Percentiles rank a stretch among this genome's conserved stretches.
phyloP scores from a whole-genome alignment of 768 basidiomycete genomes.

The Cystofilobasidium bisporidii region DNA sequence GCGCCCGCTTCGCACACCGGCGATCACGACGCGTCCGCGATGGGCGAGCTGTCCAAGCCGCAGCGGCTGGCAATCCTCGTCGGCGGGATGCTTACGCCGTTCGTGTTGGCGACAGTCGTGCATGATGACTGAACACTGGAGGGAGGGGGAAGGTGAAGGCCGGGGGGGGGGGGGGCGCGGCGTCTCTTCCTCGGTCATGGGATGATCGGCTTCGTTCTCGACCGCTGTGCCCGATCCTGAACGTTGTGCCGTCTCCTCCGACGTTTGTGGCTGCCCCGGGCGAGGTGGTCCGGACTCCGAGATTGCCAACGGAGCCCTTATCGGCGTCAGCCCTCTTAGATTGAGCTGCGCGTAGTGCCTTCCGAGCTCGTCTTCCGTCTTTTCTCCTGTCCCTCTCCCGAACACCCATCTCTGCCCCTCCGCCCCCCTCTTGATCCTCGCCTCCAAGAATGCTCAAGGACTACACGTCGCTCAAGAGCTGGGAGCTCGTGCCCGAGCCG shows the following conservation, averaged over 20 bases:
- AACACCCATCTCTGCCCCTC: not conserved
- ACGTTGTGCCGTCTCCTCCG: too few relatives aligned
- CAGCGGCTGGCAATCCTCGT: constrained; percentile 51
- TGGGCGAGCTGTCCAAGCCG: constrained; percentile 40
- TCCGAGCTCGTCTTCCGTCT: too few relatives aligned
- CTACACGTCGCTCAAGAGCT: not conserved
- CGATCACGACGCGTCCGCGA: constrained; percentile 41
- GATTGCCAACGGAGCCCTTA: too few relatives aligned
- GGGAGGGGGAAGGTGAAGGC: too few relatives aligned
- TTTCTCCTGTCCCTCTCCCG: not conserved
- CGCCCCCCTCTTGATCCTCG: not conserved
- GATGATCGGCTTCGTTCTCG: too few relatives aligned
- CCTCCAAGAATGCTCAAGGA: not conserved
- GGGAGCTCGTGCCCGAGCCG: constrained; percentile 6
- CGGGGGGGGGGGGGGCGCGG: too few relatives aligned
- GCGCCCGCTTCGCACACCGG: constrained; percentile 25
- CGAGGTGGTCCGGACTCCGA: too few relatives aligned
- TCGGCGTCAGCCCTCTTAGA: too few relatives aligned
- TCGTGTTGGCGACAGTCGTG: constrained; percentile 45
- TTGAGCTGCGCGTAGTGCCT: too few relatives aligned
- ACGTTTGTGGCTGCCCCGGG: too few relatives aligned
- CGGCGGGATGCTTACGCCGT: constrained; percentile 62
- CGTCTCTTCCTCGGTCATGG: too few relatives aligned
- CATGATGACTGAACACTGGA: constrained; percentile 1
- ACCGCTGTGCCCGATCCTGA: too few relatives aligned